Evolutionary conservation across 768 basidiomycete genomes (phyloP), one percentile per base, ranked within the genome.

Genomic region (Pulveroboletus frians): DNA sequence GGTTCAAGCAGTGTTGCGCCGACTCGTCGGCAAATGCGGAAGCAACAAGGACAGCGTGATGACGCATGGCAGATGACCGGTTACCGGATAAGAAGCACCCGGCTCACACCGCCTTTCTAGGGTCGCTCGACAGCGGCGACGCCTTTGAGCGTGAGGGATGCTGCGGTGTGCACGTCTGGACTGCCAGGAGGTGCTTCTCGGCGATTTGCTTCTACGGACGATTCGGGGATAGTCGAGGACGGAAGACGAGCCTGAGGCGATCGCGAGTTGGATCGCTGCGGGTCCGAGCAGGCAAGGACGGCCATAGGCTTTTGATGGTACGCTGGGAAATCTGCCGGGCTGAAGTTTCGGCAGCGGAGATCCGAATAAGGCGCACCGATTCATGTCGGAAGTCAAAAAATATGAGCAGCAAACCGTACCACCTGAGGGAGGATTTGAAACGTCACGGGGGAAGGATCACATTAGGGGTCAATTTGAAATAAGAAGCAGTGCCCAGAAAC

Each of bases 401-500:
- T 31, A 13, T 11, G 13, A 14, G 41, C 15, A 9, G 17, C 5
- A 42, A 29, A 38, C 18, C 9, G 29, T 39, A 6, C 31, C 3
- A 26, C 23, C 6, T 26, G 23, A 26, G 23, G 21, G 30, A 30
- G 30, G 30, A 30, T 26, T 6, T 26, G 23, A 32, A 32, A 34
- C 13, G 34, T 35, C 34, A 17, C 9, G 15, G n/a, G 14, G 30
- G 10, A 13, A 13, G 35, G 52, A 34, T 30, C 57, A 27, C 5
- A 27, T 17, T 10, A 36, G 52, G 52, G 4, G 27, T 2, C 2
- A 21, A 69, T 67, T 67, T 59, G 55, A 65, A 69, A 69, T 67
- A 40, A 44, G 65, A 67, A 67, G 63, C 49, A 32, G 53, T 47
- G 47, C 17, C 3, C 27, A 5, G 45, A 62, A 57, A 63, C 52